Evolutionary conservation across 1,139 yeast genomes (phyloP).

Genomic region (Lodderomyces theae): DNA sequence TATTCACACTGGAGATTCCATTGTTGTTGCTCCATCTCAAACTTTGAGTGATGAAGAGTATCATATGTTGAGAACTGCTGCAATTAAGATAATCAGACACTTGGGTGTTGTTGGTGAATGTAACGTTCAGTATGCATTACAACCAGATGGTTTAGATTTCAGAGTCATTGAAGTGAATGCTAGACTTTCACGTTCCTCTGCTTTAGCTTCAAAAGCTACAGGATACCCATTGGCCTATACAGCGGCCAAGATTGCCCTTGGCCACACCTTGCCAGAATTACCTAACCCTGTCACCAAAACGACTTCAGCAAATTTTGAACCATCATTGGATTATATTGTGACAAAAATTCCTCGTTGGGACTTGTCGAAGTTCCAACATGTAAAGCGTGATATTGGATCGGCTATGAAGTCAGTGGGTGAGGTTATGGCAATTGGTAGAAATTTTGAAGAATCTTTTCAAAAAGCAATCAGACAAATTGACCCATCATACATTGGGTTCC

Average conservation of each 20-base stretch:
- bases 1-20: constrained; percentile 97
- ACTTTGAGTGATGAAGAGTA: constrained; percentile 95
- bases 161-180: constrained; percentile 98
- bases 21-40: constrained; percentile 98
- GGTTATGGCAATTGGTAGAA: constrained; percentile 98
- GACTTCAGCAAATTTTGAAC: constrained; percentile 95
- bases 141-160: constrained; percentile 92
- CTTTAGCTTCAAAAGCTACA: constrained; percentile 96
- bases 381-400: constrained; percentile 32
- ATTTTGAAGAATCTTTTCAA: constrained; percentile 95
- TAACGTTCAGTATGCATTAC: constrained; percentile 95
- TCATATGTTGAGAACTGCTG: constrained; percentile 97
- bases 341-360: constrained; percentile 99
- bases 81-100: constrained; percentile 94
- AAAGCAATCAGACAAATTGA: constrained; percentile 97
- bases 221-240: constrained; percentile 98
- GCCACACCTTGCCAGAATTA: constrained; percentile 84
- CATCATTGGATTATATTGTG: constrained; percentile 93
- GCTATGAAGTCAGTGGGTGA: constrained; percentile 99
- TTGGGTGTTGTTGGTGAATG: constrained; percentile 99
- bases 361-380: constrained; percentile 66
- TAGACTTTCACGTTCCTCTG: constrained; percentile 94
- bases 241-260: constrained; percentile 85
- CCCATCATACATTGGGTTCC: constrained; percentile 92
- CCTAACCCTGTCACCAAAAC: constrained; percentile 97